Base-by-base conservation (phyloP, 306 rosid genomes). In the Begonia masoniana region DNA sequence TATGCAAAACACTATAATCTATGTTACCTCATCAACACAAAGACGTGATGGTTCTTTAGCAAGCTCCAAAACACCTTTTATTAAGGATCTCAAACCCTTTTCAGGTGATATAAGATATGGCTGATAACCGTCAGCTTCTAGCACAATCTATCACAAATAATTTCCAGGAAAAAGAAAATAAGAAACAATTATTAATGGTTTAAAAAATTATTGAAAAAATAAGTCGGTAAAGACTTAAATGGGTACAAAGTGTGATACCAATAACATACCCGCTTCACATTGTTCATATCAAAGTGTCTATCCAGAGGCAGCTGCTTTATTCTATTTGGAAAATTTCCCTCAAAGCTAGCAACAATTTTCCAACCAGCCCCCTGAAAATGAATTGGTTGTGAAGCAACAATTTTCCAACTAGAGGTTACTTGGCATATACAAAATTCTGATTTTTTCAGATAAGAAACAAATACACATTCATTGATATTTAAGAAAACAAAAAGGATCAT, bases 71-170 rank as follows among this genome's bases (percentile, higher is more conserved):
- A 91, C 99, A 62, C 88, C 94, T 77, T 91, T 91, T 61, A 91
- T 91, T 58, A 91, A 68, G 47, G 99, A 91, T 73, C 99, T 78
- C 71, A 91, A 76, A 63, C 99, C 99, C 76, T 91, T 91, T 73
- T 86, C 99, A 46, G 99, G 99, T 50, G 99, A 91, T 63, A 91
- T 86, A 65, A 91, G 96, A 77, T 91, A 86, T 10, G 99, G 99
- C 71, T 91, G 99, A 75, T 91, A 91, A 68, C 99, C 99, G 75
- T 91, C 99, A 6, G 99, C 99, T 77, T 91, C 99, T 72, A 91
- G 74, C 77, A 91, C 99, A 58, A 91, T 86, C 99, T 91, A 75
- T 59, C 35, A 55, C 36, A 56, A 55, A 68, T 43, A 35, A 54
- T 13, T 41, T 7, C 55, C 60, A 47, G 46, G 9, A 64, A 50